Evolutionary conservation across 768 basidiomycete species (phyloP), one percentile per base, ranked within the genome.

Genomic region (Asterophora parasitica): DNA sequence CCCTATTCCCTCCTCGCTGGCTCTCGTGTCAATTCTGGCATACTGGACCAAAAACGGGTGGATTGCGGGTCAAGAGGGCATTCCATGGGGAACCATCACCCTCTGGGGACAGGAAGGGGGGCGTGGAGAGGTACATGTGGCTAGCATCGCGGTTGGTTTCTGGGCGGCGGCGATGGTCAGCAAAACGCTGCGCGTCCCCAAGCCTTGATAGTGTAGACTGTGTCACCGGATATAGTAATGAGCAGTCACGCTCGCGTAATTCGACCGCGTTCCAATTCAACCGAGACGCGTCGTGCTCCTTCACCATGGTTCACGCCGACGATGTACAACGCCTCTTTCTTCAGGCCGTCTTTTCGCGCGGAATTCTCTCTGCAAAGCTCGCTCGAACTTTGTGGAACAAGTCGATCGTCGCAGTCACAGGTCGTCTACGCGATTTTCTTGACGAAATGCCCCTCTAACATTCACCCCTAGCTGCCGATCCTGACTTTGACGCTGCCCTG

Each of bases 91-190:
- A 11, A 78, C 79, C n/a, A 62, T 84, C 28, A 83, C 78, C 6
- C 61, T 90, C 11, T 91, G 88, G 83, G 89, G 87, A 13, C 54
- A 70, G 31, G 60, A 70, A 27, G 89, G 86, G 10, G 85, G 85
- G 8, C 77, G 82, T 27, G 85, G 93, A 58, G 95, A 98, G 56
- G 58, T 98, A 40, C 96, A 99, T 65, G 68, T 79, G 32, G 82
- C 83, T 34, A 83, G 83, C 59, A 52, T 89, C 30, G 60, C 94
- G n/a, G 91, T 92, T 65, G 85, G 72, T 6, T 62, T 74, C 10
- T 98, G 93, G 94, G 95, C 88, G 7, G 86, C 92, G 12, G 87
- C 89, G 40, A 98, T 99, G 95, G 89, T 99, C 54, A 94, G 91
- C 76, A 98, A 98, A 71, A 98, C 96, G 12, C 73, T 99, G 38